Evolutionary conservation across 345 rosid species (phyloP), one percentile per base, ranked within the genome.

Genomic region (Eucalyptus polybractea): DNA sequence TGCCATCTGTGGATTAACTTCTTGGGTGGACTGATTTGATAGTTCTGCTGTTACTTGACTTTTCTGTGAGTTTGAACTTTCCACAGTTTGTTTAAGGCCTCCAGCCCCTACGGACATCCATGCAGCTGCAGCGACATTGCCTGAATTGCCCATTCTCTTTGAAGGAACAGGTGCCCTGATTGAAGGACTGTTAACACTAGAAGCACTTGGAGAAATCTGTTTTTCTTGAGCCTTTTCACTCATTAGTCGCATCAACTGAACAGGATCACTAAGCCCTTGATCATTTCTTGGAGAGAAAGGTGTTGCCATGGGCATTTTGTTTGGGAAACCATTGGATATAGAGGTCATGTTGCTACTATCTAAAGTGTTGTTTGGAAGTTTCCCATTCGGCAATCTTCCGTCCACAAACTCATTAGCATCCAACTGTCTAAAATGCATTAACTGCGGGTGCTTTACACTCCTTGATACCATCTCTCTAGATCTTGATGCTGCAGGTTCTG

Each of bases 101-200:
- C 94, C 97, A 50, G 96, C 94, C 80, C 98, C 99, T 86, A 96
- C 88, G 21, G 98, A 96, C 98, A 97, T 97, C 98, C 98, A 97
- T 80, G 99, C 96, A 88, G 97, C 99, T 51, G 90, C 93, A 7
- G 97, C 93, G 88, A 96, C 98, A 92, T 94, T 96, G 92, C 91
- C 91, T 10, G 96, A 90, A 90, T 93, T 51, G 44, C 89, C 97
- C 91, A 90, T 88, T 94, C 94, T 92, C 80, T 76, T 65, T 42
- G 95, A 89, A 53, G 94, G 92, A 90, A 91, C 91, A 24, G 95
- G 89, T 58, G 92, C 89, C 83, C 86, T 90, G 86, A 89, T 90
- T 3, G 85, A 91, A 86, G 94, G 90, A 80, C 87, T 76, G 90
- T 89, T 90, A 16, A 42, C 88, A 4, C 89, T 50, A 42, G 95